phyloP scores from a whole-genome alignment of 441 rosid genomes.

The Gossypium davidsonii region DNA sequence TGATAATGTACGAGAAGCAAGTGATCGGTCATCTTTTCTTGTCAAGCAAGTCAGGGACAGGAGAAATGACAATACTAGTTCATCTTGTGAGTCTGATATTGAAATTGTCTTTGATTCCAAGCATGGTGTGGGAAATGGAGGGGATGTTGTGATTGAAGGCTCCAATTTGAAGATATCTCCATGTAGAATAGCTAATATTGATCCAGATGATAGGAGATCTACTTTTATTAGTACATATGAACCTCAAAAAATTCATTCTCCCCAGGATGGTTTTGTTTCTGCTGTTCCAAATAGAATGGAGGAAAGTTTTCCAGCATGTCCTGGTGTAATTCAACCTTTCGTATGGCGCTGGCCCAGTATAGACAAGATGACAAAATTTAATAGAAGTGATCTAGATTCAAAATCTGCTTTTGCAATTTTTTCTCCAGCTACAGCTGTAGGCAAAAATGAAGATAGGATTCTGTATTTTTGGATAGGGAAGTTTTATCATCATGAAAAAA shows the following conservation, averaged over 20 bases:
- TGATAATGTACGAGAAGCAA: conserved; percentile 36
- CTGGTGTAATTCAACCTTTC: conserved; percentile 32
- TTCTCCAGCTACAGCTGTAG: conserved; percentile 33
- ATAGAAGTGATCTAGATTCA: conserved; percentile 44
- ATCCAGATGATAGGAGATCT: conserved; percentile 28
- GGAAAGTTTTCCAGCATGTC: conserved; percentile 22
- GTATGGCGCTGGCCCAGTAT: conserved; percentile 68
- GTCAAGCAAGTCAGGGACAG: conserved; percentile 28
- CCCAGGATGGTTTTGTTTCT: conserved; percentile 18
- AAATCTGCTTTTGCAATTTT: conserved; percentile 55
- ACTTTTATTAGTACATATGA: conserved; percentile 26
- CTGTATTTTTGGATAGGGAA: conserved; percentile 85
- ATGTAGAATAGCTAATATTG: conserved; percentile 31
- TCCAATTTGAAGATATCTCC: conserved; percentile 29
- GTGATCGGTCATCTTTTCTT: conserved; percentile 17
- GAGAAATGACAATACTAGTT: conserved; percentile 25
- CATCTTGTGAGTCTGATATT: conserved; percentile 39
- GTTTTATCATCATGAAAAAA: conserved; percentile 40
- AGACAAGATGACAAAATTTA: conserved; percentile 45
- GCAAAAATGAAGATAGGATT: conserved; percentile 36
- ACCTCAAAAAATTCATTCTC: conserved; percentile 19
- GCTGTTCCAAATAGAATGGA: conserved; percentile 20
- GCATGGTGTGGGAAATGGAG: conserved; percentile 35
- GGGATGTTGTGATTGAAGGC: conserved; percentile 23
- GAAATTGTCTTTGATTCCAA: conserved; percentile 49